Evolutionary conservation across 495 filamentous ascomycete genomes (phyloP).

Genomic region (Penicillium goetzii): DNA sequence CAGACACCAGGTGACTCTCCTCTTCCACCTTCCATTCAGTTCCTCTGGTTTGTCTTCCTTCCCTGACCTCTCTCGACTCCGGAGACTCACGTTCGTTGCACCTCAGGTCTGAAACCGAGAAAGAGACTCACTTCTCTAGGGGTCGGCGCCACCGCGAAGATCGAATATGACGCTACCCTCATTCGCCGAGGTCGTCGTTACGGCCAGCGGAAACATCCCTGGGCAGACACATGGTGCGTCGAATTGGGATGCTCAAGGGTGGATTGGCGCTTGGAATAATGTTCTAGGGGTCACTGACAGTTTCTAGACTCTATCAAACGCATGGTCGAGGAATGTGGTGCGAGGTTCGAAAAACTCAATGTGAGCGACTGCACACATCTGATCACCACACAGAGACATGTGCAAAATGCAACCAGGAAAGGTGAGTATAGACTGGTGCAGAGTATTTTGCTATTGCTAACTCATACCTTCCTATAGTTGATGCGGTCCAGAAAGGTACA

Average conservation of each 20-base stretch:
- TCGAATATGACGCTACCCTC: conserved; percentile 25
- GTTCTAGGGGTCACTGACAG: not conserved
- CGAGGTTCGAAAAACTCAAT: conserved; percentile 3
- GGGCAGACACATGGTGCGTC: conserved; percentile 52
- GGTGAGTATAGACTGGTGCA: conserved; percentile 6
- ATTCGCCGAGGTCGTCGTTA: conserved; percentile 53
- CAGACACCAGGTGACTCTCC: not conserved
- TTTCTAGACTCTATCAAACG: conserved; percentile 8
- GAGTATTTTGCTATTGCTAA: not conserved
- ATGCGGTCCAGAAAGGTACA: not conserved
- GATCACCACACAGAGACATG: conserved; percentile 14
- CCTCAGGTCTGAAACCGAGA: not conserved
- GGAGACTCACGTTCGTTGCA: not conserved
- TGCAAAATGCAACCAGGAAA: conserved; percentile 10
- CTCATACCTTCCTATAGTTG: not conserved
- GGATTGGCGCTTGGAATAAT: not conserved
- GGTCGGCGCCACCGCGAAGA: not conserved
- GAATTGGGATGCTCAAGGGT: not conserved
- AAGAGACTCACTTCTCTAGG: not conserved
- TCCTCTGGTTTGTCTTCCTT: not conserved
- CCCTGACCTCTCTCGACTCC: not conserved
- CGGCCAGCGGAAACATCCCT: conserved; percentile 61
- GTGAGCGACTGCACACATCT: conserved; percentile 23
- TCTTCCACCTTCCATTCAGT: not conserved
- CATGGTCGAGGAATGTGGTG: conserved; percentile 19